Base-by-base conservation (phyloP, 139 green algal species). In the Pycnococcus provasolii region DNA sequence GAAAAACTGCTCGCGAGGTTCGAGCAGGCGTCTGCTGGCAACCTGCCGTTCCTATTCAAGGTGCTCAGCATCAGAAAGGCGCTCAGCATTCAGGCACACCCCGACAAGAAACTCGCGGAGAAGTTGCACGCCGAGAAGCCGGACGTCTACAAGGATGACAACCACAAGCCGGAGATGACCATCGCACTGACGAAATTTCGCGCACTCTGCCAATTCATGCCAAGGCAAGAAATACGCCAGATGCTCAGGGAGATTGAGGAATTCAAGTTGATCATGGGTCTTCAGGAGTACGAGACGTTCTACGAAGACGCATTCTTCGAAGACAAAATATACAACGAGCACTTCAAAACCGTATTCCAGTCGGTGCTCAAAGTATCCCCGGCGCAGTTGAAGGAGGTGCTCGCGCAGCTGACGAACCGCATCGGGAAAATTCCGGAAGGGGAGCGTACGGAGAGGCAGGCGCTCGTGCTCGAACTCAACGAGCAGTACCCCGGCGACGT, bases 141-240 rank as follows among this genome's bases (percentile, higher is more conserved):
- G 13, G 73, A 90, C 64, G 53, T 90, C 6, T 98, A 98, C 80
- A 91, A 93, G 58, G 93, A 99, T 63, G 79, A 71, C 74, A 99
- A 99, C 79, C 92, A 99, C 81, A 99, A 99, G 77, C 93, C 93
- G 13, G 93, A 99, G 78, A 97, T 99, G 90, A 87, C 91, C 8
- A 73, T 99, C 45, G 93, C 93, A 2, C 62, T 98, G 37, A 82
- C 76, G 42, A 76, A 82, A 26, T 97, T 97, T 77, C 83, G 94
- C 73, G 89, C 92, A 9, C 81, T 98, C 58, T 96, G 91, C 80
- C 81, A 85, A 53, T 98, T 98, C 72, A 80, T 79, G 5, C 42
- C 61, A 15, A 70, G 74, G 3, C 63, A 66, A 1, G 76, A 91
- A 63, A 73, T 96, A 3, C 60, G 70, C 47, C 37, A 42, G 6